A percentile compares a stretch with the other conserved stretches of the same genome.
These are phyloP conservation scores for Dicorynia guianensis DNA, from an alignment of 306 rosid genomes.

Conservation along the genomic window DNA sequence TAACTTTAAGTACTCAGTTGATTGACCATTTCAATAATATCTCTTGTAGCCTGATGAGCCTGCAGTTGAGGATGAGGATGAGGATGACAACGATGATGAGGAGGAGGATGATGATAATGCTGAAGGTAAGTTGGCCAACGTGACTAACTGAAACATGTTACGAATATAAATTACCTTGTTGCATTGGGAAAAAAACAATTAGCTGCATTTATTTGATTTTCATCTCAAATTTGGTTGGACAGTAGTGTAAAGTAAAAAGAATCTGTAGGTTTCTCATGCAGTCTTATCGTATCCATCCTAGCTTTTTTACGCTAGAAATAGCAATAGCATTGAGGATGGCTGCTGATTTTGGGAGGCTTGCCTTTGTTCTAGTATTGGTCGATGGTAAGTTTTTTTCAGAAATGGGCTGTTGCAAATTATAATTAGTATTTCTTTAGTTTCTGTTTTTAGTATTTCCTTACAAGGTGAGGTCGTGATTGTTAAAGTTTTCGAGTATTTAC, in stretches of 20 bases:
- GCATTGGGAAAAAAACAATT: not conserved
- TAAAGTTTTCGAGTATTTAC: no score
- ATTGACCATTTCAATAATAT: no score
- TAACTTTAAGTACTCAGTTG: no score
- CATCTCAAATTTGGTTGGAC: not conserved
- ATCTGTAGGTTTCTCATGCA: not conserved
- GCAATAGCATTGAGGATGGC: no score
- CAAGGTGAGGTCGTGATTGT: not conserved
- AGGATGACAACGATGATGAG: conserved; percentile 64
- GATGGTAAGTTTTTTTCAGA: not conserved
- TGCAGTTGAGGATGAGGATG: conserved; percentile 54
- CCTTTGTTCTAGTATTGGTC: not conserved
- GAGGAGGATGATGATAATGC: conserved; percentile 71
- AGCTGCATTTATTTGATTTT: not conserved
- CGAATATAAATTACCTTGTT: not conserved
- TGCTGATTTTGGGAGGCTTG: not conserved
- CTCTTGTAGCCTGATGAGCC: no score
- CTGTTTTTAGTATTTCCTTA: not conserved
- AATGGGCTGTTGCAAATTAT: not conserved
- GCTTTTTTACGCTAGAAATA: no score
- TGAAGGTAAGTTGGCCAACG: conserved; percentile 62
- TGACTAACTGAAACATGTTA: not conserved
- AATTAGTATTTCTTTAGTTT: not conserved
- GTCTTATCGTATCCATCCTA: no score
- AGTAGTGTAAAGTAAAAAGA: not conserved